Conservation (phyloP, 805 yeast genomes). For the Myxozyma udenii region DNA sequence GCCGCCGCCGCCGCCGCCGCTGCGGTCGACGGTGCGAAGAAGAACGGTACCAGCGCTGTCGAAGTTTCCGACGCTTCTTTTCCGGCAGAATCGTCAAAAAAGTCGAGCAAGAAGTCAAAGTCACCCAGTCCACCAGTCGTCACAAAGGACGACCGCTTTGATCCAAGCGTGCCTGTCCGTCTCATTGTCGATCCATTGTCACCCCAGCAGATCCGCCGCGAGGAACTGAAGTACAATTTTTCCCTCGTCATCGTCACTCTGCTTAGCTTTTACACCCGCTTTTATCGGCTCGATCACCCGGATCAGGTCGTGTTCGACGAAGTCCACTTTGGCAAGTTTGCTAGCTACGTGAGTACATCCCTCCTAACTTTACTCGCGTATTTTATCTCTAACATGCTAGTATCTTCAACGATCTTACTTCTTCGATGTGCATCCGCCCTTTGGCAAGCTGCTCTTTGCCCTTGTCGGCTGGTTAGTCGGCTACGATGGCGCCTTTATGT, state of each 20-base stretch:
- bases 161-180: conserved; percentile 2
- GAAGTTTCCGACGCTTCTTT: conserved; percentile 1
- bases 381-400: conserved; percentile 32
- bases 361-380: too few species aligned
- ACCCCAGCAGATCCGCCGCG: conserved; percentile 6
- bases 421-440: conserved; percentile 97
- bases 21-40: background rate
- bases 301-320: conserved; percentile 63
- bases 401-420: conserved; percentile 87
- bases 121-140: too few species aligned
- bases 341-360: conserved; percentile 35
- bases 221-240: conserved; percentile 39
- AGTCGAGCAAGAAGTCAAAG: too few species aligned
- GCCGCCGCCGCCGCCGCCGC: background rate
- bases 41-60: background rate
- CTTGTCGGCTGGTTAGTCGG: conserved; percentile 85
- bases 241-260: conserved; percentile 66
- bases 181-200: conserved; percentile 14
- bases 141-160: background rate
- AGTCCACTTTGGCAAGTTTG: conserved; percentile 52
- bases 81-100: too few species aligned
- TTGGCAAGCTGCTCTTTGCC: conserved; percentile 90
- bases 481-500: conserved; percentile 87
- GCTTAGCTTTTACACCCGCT: conserved; percentile 67
- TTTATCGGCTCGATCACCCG: conserved; percentile 70